phyloP scores from a whole-genome alignment of 192 early-diverging fungal species.

The Dissophora globulifera region DNA sequence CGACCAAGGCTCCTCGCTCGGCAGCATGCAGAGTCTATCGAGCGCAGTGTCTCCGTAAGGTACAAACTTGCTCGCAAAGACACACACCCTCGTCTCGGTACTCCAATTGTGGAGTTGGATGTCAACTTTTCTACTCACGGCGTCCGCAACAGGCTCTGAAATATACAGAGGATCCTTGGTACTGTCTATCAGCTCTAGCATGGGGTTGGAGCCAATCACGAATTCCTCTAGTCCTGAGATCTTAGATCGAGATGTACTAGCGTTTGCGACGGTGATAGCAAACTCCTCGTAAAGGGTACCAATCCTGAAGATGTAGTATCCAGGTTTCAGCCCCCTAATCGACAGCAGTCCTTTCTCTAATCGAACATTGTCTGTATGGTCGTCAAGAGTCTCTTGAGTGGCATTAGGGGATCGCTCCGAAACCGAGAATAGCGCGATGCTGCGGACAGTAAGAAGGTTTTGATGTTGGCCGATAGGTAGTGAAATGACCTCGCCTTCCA shows the following conservation, averaged over 20 bases:
- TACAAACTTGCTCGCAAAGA: conserved; percentile 28
- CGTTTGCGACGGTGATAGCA: background rate
- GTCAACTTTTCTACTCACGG: background rate
- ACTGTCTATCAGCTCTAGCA: conserved; percentile 28
- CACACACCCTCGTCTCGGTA: conserved; percentile 23
- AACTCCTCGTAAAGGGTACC: background rate
- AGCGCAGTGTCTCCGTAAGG: conserved; percentile 7
- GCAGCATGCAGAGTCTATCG: conserved; percentile 3
- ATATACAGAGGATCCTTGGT: conserved; percentile 28
- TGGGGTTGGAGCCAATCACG: conserved; percentile 30
- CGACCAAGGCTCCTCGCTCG: conserved; percentile 19
- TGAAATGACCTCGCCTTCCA: conserved; percentile 21
- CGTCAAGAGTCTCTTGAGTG: conserved; percentile 1
- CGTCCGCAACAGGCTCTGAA: background rate
- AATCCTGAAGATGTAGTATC: conserved; percentile 31
- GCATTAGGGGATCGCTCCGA: background rate
- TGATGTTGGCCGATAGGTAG: conserved; percentile 21
- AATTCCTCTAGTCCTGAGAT: conserved; percentile 35
- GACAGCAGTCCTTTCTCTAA: conserved; percentile 19
- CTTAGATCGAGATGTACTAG: conserved; percentile 13
- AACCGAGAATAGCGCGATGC: conserved; percentile 26
- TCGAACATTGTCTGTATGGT: conserved; percentile 23
- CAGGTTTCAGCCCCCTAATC: conserved; percentile 29
- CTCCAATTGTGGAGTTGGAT: conserved; percentile 48
- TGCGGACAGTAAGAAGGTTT: conserved; percentile 18